Conservation (phyloP, 306 rosid genomes). For the Cucurbita maxima region DNA sequence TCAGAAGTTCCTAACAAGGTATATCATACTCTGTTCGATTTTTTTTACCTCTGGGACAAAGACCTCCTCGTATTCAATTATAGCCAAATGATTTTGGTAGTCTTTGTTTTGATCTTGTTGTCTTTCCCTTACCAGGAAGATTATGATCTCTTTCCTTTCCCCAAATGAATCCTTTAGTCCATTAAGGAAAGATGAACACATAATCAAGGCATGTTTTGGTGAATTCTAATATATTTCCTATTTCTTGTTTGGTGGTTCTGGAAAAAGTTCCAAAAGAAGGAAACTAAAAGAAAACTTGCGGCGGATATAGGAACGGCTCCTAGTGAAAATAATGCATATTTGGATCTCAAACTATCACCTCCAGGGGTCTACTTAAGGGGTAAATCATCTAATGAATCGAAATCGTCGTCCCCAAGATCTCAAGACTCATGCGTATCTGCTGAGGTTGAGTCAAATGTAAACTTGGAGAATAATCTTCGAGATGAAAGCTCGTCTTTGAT, state of each 20-base stretch:
- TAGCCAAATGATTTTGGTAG: not conserved
- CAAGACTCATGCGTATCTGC: constrained; percentile 9
- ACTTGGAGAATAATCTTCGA: not conserved
- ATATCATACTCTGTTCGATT: not conserved
- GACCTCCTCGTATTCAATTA: no score
- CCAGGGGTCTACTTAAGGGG: constrained; percentile 4
- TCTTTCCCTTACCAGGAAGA: not conserved
- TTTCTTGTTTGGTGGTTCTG: not conserved
- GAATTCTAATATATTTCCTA: not conserved
- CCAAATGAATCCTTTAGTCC: not conserved
- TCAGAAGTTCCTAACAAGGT: constrained; percentile 3
- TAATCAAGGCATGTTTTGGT: not conserved
- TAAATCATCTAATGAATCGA: not conserved
- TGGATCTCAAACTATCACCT: constrained; percentile 11
- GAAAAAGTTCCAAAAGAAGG: not conserved
- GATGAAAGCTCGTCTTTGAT: not conserved
- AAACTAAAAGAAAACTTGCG: not conserved
- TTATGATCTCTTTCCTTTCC: not conserved
- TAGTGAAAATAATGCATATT: not conserved
- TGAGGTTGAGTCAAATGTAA: not conserved
- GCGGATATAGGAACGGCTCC: not conserved
- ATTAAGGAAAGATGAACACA: not conserved
- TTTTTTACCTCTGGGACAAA: no score
- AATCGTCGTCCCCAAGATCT: constrained; percentile 10
- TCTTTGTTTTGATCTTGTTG: not conserved